Percentiles rank a stretch among this genome's conserved stretches.
Evolutionary conservation across 176 grass and related monocot species (phyloP).

Genomic region (Ensete glaucum): DNA sequence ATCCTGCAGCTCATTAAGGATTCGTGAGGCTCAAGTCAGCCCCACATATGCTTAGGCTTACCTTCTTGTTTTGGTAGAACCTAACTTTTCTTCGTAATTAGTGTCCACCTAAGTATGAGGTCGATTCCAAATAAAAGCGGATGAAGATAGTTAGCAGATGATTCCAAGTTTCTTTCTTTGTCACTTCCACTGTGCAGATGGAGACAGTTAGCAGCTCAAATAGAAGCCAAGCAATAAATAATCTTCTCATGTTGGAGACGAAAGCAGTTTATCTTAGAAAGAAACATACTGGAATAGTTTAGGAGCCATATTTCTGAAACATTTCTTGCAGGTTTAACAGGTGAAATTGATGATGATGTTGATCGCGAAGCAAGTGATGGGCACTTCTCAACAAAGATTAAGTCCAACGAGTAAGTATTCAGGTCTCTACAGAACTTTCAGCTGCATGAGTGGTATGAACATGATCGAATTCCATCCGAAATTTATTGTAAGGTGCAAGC

Average conservation of each 20-base stretch:
- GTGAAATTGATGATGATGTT: background rate
- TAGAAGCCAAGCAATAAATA: too few species aligned
- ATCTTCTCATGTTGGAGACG: too few species aligned
- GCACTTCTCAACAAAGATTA: background rate
- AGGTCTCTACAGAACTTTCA: too few species aligned
- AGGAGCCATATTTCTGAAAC: too few species aligned
- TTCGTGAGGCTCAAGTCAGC: background rate
- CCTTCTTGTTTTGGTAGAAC: background rate
- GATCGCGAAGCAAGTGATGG: background rate
- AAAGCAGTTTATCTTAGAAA: too few species aligned
- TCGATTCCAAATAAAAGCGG: background rate
- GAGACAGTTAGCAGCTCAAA: too few species aligned
- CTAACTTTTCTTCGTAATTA: background rate
- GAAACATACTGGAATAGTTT: too few species aligned
- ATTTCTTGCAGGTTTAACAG: background rate
- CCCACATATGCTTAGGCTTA: background rate
- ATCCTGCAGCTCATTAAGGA: background rate
- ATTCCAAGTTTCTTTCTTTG: too few species aligned
- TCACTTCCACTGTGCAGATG: too few species aligned
- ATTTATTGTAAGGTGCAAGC: background rate
- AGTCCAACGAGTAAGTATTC: too few species aligned
- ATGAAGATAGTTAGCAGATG: constrained; percentile 2
- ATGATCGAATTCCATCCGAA: too few species aligned
- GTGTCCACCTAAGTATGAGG: background rate
- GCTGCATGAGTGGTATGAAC: too few species aligned